Percentiles rank a stretch among this genome's conserved stretches.
Conservation (phyloP, 2,329 filamentous ascomycete genomes). For the Cryphonectria naterciae region DNA sequence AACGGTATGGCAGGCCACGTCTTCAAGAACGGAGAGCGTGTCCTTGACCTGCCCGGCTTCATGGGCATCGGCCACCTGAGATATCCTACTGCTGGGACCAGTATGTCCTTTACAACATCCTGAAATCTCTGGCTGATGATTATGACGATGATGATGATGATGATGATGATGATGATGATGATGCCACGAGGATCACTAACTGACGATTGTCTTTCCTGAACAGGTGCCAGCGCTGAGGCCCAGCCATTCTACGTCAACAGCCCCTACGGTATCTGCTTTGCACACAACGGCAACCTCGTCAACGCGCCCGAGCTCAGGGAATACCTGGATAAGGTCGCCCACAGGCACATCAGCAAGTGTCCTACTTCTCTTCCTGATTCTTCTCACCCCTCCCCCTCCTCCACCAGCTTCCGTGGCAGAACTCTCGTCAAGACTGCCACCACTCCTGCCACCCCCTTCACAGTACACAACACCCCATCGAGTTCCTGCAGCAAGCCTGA, state of each 20-base stretch:
- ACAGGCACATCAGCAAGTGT: slow-evolving; percentile 71
- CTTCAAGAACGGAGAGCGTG: slow-evolving; percentile 77
- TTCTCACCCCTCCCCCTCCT: not conserved
- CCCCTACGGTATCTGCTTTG: slow-evolving; percentile 80
- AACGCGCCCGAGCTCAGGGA: slow-evolving; percentile 70
- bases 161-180: too few species aligned
- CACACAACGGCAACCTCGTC: slow-evolving; percentile 89
- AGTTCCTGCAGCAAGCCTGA: not conserved
- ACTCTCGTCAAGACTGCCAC: not conserved
- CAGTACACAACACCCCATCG: not conserved
- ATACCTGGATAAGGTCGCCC: slow-evolving; percentile 77
- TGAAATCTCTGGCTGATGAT: not conserved
- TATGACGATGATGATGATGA: not conserved
- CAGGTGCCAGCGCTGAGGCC: slow-evolving; percentile 70
- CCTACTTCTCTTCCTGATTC: slow-evolving; percentile 2
- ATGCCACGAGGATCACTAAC: slow-evolving; percentile 1
- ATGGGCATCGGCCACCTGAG: slow-evolving; percentile 86
- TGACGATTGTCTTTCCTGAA: not conserved
- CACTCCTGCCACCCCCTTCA: not conserved
- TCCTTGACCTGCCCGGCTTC: slow-evolving; percentile 77
- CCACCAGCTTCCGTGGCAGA: not conserved
- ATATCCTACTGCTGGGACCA: slow-evolving; percentile 88
- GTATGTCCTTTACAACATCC: slow-evolving; percentile 31
- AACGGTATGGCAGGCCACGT: slow-evolving; percentile 79
- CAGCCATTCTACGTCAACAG: slow-evolving; percentile 93